Evolutionary conservation across 495 filamentous ascomycete genomes (phyloP), one percentile per base, ranked within the genome.

Genomic region (Neurospora intermedia): DNA sequence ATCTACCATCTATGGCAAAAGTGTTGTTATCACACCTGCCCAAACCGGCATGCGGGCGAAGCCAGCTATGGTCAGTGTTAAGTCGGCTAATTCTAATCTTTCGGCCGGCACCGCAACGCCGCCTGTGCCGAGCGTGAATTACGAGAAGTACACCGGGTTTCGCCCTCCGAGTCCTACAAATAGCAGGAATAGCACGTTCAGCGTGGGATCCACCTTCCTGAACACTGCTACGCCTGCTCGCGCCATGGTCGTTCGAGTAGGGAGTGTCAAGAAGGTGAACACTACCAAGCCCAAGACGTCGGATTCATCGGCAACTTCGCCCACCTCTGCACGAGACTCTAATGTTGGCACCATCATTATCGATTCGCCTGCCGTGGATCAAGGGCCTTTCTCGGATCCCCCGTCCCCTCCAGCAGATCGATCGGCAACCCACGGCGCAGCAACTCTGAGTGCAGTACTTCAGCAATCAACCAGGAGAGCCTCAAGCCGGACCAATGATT

Each of bases 31-130:
- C 62, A 82, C 93, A 40, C 93, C 94, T 0, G 93, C 94, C 0
- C 93, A 94, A 75, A 94, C 93, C 66, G 91, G 91, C 71, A 90
- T 92, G 74, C 89, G 93, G 74, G 90, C 92, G 69, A 95, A 93
- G 78, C 94, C 96, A 18, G 92, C 91, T 69, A 91, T 98, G 75
- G 93, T 99, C 74, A 96, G 92, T 76, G 93, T 98, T 70, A 94
- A 91, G 80, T 91, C 88, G 76, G 84, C 84, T 80, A 73, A 85
- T 27, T 85, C 79, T 42, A 79, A 77, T 71, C 82, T 74, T 62
- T 88, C 83, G n/a, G 77, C 75, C 16, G 84, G 84, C 66, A 82
- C 81, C 41, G 45, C 79, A 5, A 85, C 87, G 20, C 87, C 87
- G 20, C 87, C 87, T 16, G 85, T 90, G 13, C 88, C 88, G 13